phyloP scores from a whole-genome alignment of 352 stramenopile species.

The Globisporangium solare region DNA sequence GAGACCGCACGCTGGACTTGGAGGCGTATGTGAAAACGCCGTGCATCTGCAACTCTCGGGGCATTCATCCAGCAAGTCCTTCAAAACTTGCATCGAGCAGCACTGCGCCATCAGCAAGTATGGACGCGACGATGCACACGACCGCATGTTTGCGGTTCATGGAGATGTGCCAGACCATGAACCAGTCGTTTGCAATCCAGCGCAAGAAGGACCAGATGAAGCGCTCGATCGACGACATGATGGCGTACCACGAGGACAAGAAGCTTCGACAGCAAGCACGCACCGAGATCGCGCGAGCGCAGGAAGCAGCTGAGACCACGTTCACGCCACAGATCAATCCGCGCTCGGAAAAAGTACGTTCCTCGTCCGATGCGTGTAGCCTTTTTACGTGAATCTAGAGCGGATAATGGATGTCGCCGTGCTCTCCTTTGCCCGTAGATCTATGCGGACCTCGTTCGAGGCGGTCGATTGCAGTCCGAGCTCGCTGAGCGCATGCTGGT shows the following conservation, averaged over 20 bases:
- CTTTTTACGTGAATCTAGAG: too few species aligned
- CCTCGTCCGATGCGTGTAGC: background rate
- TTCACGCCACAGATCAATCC: constrained; percentile 49
- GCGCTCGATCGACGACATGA: constrained; percentile 49
- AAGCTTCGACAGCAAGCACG: constrained; percentile 33
- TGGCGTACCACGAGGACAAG: constrained; percentile 40
- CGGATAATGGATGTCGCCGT: background rate
- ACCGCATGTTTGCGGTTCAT: constrained; percentile 44
- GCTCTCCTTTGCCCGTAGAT: constrained; percentile 23
- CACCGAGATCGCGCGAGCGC: constrained; percentile 21
- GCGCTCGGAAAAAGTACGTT: constrained; percentile 32
- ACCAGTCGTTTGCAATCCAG: constrained; percentile 36
- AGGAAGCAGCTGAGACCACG: constrained; percentile 32
- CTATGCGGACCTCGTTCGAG: constrained; percentile 40
- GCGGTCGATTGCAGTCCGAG: constrained; percentile 25
- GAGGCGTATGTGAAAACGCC: constrained; percentile 34
- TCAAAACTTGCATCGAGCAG: constrained; percentile 10
- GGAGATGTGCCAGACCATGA: constrained; percentile 47
- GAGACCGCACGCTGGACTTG: constrained; percentile 21
- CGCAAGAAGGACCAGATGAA: constrained; percentile 42
- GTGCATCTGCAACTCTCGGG: constrained; percentile 33
- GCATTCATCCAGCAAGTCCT: background rate
- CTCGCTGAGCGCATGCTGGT: constrained; percentile 20
- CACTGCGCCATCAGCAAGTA: background rate
- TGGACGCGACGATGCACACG: constrained; percentile 20